Conservation (phyloP, 2,329 filamentous ascomycete species). For the Ceratocystis alfenasii region DNA sequence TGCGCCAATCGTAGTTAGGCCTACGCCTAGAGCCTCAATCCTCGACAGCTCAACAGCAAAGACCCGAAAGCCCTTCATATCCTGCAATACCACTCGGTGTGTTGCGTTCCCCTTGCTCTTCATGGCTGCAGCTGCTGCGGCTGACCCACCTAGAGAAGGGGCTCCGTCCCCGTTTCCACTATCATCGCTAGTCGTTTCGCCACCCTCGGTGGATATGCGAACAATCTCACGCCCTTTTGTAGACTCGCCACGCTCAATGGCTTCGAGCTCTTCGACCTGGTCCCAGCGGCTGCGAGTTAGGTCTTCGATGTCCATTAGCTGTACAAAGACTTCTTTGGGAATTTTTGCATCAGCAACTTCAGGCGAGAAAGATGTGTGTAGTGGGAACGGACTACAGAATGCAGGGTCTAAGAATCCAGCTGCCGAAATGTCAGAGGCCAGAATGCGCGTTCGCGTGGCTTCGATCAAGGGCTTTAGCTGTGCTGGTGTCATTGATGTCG, state of each 20-base stretch:
- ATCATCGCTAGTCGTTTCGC: slow-evolving; percentile 35
- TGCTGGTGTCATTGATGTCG: slow-evolving; percentile 31
- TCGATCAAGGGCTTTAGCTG: slow-evolving; percentile 58
- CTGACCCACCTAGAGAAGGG: not conserved
- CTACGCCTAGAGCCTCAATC: slow-evolving; percentile 53
- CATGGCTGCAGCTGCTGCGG: slow-evolving; percentile 22
- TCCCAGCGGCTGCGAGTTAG: slow-evolving; percentile 70
- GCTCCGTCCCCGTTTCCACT: slow-evolving; percentile 22
- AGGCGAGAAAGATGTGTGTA: slow-evolving; percentile 40
- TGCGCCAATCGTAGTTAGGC: slow-evolving; percentile 58
- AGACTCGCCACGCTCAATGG: slow-evolving; percentile 58
- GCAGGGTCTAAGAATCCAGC: slow-evolving; percentile 40
- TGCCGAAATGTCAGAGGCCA: slow-evolving; percentile 62
- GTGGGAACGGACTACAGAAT: slow-evolving; percentile 37
- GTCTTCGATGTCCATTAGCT: slow-evolving; percentile 79
- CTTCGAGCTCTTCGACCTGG: slow-evolving; percentile 72
- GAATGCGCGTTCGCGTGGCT: slow-evolving; percentile 67
- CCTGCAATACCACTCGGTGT: slow-evolving; percentile 74
- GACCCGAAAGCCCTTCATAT: slow-evolving; percentile 55
- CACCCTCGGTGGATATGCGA: slow-evolving; percentile 41
- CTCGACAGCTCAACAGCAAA: slow-evolving; percentile 61
- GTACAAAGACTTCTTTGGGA: slow-evolving; percentile 54
- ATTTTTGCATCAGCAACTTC: slow-evolving; percentile 46
- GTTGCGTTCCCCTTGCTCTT: slow-evolving; percentile 39
- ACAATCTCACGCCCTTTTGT: slow-evolving; percentile 72